phyloP scores from a whole-genome alignment of 192 early-diverging fungal species.

The Backusella liffmaniae region DNA sequence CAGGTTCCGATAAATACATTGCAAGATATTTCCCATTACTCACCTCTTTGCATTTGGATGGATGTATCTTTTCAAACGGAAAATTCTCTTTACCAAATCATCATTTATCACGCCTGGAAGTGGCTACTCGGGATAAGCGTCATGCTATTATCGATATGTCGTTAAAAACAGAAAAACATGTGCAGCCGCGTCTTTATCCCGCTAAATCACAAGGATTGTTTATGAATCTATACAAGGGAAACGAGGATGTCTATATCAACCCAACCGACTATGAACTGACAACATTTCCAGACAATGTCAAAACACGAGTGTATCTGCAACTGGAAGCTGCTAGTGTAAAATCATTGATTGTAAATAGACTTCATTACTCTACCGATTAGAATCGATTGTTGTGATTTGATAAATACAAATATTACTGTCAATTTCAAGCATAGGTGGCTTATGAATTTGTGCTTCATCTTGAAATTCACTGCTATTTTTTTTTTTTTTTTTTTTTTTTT shows the following conservation, averaged over 20 bases:
- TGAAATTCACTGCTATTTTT: background rate
- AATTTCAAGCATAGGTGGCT: background rate
- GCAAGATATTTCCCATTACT: background rate
- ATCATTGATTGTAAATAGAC: conserved; percentile 1
- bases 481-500: too few species aligned
- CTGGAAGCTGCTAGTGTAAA: background rate
- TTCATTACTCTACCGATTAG: background rate
- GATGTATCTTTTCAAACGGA: background rate
- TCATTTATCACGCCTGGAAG: background rate
- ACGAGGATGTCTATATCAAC: background rate
- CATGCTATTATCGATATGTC: background rate
- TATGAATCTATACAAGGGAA: background rate
- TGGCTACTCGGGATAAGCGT: background rate
- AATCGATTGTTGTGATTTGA: too few species aligned
- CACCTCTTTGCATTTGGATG: background rate
- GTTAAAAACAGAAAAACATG: background rate
- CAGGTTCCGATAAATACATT: background rate
- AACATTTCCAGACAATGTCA: background rate
- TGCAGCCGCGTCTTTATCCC: background rate
- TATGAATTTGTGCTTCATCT: background rate
- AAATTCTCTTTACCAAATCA: background rate
- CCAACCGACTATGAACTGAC: background rate
- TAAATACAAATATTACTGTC: background rate
- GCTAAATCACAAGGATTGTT: background rate
- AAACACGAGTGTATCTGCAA: background rate